Base-by-base conservation (phyloP, 495 filamentous ascomycete genomes). In the Podospora pseudocomata region DNA sequence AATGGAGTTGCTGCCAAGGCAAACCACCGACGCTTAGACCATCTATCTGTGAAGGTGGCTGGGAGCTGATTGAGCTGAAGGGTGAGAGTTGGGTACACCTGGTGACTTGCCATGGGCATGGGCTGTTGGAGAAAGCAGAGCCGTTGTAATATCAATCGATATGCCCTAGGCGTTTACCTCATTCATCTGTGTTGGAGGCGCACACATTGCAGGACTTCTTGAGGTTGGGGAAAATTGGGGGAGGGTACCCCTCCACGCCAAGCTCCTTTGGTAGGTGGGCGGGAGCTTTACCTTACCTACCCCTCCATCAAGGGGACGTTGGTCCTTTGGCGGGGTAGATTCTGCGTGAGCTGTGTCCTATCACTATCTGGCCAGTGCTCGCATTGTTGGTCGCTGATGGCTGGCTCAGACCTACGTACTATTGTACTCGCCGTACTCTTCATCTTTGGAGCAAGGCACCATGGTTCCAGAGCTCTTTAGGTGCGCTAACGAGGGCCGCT, bases 151-250 rank as follows among this genome's bases (percentile, higher is more conserved):
- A 32, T 32, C 30, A 23, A 23, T 23, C 1, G 23, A 23, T 23
- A 23, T 23, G 23, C 23, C 23, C 23, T 23, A 23, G 1, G 23
- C 23, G 23, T 23, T 23, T 23, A 23, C 1, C 23, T 32, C 7
- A 32, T 49, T 3, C 9, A 49, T 49, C 7, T 49, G 39, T 49
- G 39, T 16, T 49, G 39, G 15, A 16, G 15, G 56, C 23, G 2
- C 18, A 27, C 6, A 27, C 2, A 20, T 9, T 18, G 56, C 18
- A 9, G 56, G 56, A 58, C 56, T 58, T 20, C 3, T 39, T 23
- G 23, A 23, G 60, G 61, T 23, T 63, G 28, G 61, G 32, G 61
- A 63, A 63, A 63, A 32, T 32, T 63, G 18, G 61, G 34, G 34
- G 61, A 49, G 15, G 19, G 19, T 63, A 27, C 61, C 61, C 61